Base-by-base conservation (phyloP, 129 eudicot species). In the Lonicera japonica region DNA sequence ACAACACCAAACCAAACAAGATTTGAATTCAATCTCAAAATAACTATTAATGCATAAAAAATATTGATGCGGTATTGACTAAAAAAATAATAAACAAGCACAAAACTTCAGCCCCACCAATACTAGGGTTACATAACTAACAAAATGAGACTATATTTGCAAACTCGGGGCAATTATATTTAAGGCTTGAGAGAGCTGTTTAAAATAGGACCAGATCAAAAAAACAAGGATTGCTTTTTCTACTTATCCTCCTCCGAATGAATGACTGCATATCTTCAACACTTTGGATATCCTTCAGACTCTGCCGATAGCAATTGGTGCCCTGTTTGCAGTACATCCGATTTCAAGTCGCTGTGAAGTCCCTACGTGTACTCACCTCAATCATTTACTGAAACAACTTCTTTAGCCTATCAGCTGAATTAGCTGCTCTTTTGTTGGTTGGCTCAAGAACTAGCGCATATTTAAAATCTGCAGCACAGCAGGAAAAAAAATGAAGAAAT, bases 361-460 rank as follows among this genome's bases (percentile, higher is more conserved):
- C n/a, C 3, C 14, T 45, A 15, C 51, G 14, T 45, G n/a, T 15
- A 45, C 51, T n/a, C n/a, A 29, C 29, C 34, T 20, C 39, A 21
- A 20, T 38, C 19, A 18, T 58, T 68, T 85, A 86, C 77, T 6
- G 83, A 71, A 84, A 87, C 22, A 66, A 71, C 58, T 70, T 87
- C 64, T 56, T 82, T 65, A 91, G 65, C 77, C 88, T 77, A 55
- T 91, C 87, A 5, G 80, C 79, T 69, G 90, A 79, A 20, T 14
- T 58, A 17, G 94, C 67, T 64, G 98, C 98, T 71, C 98, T 75
- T 72, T 82, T 91, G 38, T 91, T 91, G 21, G 86, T 84, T 73
- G 98, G 98, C 82, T 91, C 96, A 22, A 91, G 83, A 61, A 91
- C 90, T 46, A 91, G 94, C 15, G 96, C 96, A 39, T 84, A 70